Conservation (phyloP, 1,284 basidiomycete species). For the Microbotryum lychnidis-dioicae region DNA sequence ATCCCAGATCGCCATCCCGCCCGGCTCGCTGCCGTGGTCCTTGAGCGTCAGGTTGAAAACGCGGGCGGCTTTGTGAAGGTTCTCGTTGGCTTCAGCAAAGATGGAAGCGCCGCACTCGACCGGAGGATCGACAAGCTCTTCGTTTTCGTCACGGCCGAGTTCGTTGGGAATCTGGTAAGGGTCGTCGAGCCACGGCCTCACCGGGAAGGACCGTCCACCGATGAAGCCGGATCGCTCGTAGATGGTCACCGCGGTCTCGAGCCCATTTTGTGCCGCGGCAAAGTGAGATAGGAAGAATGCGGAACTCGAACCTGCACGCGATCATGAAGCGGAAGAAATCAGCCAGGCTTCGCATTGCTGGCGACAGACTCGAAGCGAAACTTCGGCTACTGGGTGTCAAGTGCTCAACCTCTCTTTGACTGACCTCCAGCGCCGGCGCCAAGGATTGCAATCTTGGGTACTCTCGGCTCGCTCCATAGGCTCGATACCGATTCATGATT, state of each 20-base stretch:
- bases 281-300: constrained; percentile 31
- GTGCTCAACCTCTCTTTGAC: not conserved
- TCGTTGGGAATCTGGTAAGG: not conserved
- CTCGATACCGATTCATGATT: too few species aligned
- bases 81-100: constrained; percentile 52
- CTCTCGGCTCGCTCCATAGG: not conserved
- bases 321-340: not conserved
- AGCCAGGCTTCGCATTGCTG: too few species aligned
- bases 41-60: constrained; percentile 64
- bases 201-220: constrained; percentile 32
- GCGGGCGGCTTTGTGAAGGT: constrained; percentile 50
- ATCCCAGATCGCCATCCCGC: constrained; percentile 66
- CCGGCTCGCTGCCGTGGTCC: constrained; percentile 49
- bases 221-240: constrained; percentile 29
- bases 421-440: constrained; percentile 30
- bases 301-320: constrained; percentile 24
- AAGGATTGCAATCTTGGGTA: constrained; percentile 27
- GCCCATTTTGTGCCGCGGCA: not conserved
- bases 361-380: too few species aligned
- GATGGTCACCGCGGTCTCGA: constrained; percentile 27
- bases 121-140: constrained; percentile 38
- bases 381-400: too few species aligned
- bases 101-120: constrained; percentile 80
- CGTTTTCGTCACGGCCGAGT: not conserved
- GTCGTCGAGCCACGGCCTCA: constrained; percentile 29